Evolutionary conservation across 257 asterid species (phyloP), one percentile per base, ranked within the genome.

Genomic region (Ophiorrhiza pumila): DNA sequence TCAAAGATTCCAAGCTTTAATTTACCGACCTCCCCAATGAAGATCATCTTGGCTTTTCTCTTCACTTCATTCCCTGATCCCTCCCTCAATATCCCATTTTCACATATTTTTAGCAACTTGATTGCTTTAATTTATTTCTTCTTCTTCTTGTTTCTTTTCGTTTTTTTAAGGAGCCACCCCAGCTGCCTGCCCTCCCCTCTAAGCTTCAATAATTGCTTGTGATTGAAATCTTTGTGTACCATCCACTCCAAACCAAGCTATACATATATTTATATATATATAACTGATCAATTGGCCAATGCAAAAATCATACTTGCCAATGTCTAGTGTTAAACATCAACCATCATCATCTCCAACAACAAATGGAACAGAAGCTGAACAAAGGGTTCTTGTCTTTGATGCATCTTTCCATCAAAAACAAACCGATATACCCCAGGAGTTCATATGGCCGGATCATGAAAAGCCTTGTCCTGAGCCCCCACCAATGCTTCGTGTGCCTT

Each of bases 381-480:
- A 20, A 59, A 45, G 43, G 55, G 41, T 81, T 53, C 73, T 88
- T 17, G 73, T 78, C 32, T 86, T 90, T 73, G 88, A 87, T 77
- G 81, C 92, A 17, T 81, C 87, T 64, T 29, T 85, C 65, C 71
- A 83, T 53, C 83, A 85, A 70, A 76, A 82, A 67, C 87, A 83
- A 69, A 23, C 78, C 65, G 67, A 75, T 70, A 87, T 89, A 74
- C 96, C 94, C 0, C 76, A 84, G n/a, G 89, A 91, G n/a, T 91
- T 91, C 83, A 73, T 89, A 42, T 91, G 96, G 97, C 91, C 96
- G 2, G 94, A 89, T 22, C 45, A 83, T 23, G 97, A 91, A 15
- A 85, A 76, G 67, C 95, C 96, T 2, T 77, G 89, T 75, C 49
- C n/a, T 0, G 74, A 78, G 34, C 72, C 80, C 0, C 84, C 91